phyloP scores from a whole-genome alignment of 768 basidiomycete species.

The Lactarius quietus region DNA sequence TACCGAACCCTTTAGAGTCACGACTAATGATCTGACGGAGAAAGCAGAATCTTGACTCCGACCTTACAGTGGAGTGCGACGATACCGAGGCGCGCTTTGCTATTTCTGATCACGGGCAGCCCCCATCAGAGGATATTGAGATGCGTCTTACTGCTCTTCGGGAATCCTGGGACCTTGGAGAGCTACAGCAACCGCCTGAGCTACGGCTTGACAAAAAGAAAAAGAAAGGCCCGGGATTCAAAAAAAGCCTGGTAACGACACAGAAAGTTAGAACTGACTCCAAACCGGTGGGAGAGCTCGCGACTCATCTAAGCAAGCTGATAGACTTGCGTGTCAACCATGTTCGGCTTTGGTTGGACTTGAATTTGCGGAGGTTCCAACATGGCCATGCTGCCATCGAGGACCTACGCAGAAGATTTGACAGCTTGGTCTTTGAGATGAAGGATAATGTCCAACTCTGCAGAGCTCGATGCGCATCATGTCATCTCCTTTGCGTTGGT shows the following conservation, averaged over 20 bases:
- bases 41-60: constrained; percentile 50
- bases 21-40: not conserved
- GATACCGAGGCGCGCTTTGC: constrained; percentile 38
- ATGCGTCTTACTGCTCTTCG: constrained; percentile 27
- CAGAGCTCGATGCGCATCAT: constrained; percentile 42
- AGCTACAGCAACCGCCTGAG: constrained; percentile 33
- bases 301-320: constrained; percentile 37
- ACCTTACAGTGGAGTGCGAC: constrained; percentile 36
- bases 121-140: constrained; percentile 29
- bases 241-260: constrained; percentile 27
- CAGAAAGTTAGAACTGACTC: constrained; percentile 39
- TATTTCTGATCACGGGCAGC: constrained; percentile 29
- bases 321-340: constrained; percentile 44
- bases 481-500: constrained; percentile 48
- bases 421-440: constrained; percentile 44
- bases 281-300: constrained; percentile 41
- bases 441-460: constrained; percentile 48
- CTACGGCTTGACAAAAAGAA: too few relatives aligned
- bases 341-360: constrained; percentile 49
- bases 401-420: constrained; percentile 43
- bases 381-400: constrained; percentile 42
- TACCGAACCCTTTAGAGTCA: not conserved
- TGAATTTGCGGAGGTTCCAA: constrained; percentile 48
- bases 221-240: too few relatives aligned
- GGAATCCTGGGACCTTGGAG: constrained; percentile 33